Percentiles rank a stretch among this genome's conserved stretches.
Conservation (phyloP, 129 eudicot species). For the Helianthus tuberosus region DNA sequence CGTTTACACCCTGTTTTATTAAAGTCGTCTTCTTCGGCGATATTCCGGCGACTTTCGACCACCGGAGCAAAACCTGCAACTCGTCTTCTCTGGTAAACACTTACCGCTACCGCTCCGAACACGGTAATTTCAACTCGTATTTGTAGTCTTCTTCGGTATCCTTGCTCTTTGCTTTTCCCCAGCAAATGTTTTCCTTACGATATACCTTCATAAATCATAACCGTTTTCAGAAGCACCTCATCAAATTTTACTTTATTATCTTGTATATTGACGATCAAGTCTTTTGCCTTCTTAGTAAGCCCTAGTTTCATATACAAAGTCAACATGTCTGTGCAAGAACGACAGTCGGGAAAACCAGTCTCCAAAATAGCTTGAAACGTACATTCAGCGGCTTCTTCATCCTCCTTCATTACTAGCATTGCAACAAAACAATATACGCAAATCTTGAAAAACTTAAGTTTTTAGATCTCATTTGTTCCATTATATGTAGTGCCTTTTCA, state of each 20-base stretch:
- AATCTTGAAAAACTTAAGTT: conserved; percentile 59
- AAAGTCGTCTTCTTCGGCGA: too few relatives aligned
- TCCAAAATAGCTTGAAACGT: conserved; percentile 63
- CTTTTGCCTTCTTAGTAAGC: conserved; percentile 60
- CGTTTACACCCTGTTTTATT: too few relatives aligned
- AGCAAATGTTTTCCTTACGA: conserved; percentile 50
- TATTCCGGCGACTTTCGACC: too few relatives aligned
- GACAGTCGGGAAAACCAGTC: conserved; percentile 68
- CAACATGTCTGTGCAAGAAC: conserved; percentile 70
- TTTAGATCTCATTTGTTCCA: conserved; percentile 68
- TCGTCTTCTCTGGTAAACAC: too few relatives aligned
- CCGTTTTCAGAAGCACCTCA: conserved; percentile 65
- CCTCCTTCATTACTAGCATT: conserved; percentile 72
- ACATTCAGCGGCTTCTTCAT: conserved; percentile 65
- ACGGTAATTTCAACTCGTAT: too few relatives aligned
- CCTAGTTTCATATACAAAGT: conserved; percentile 60
- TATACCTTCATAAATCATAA: conserved; percentile 69
- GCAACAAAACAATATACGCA: conserved; percentile 67
- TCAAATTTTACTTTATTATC: conserved; percentile 65
- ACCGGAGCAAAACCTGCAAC: too few relatives aligned
- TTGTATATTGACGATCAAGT: conserved; percentile 54
- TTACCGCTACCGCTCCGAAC: too few relatives aligned
- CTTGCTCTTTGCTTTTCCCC: too few relatives aligned
- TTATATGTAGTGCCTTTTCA: conserved; percentile 57
- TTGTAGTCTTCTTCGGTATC: too few relatives aligned